phyloP scores from a whole-genome alignment of 768 basidiomycete species.

The Boletus tylopilopsis region DNA sequence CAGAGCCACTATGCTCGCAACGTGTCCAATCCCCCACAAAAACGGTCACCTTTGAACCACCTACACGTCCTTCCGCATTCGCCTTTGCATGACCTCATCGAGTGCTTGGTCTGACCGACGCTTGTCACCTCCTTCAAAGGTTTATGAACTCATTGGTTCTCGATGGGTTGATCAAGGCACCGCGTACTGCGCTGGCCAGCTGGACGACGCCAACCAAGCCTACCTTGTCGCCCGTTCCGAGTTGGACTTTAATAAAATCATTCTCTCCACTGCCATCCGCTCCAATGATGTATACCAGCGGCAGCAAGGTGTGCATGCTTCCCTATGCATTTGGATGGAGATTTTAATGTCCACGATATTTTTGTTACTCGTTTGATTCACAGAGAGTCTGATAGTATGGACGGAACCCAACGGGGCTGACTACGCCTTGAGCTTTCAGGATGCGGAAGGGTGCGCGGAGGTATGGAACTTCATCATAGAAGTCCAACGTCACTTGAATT shows the following conservation, averaged over 20 bases:
- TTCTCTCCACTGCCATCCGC: constrained; percentile 78
- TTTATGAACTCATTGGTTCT: constrained; percentile 89
- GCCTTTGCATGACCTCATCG: constrained; percentile 31
- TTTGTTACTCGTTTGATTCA: constrained; percentile 13
- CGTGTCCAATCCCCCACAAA: constrained; percentile 15
- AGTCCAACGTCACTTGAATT: constrained; percentile 81
- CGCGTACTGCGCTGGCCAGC: constrained; percentile 91
- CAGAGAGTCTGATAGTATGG: constrained; percentile 99
- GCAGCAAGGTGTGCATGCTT: constrained; percentile 65
- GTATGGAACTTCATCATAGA: constrained; percentile 97
- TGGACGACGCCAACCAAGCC: constrained; percentile 72
- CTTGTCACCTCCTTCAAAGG: constrained; percentile 46
- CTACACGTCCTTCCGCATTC: constrained; percentile 19
- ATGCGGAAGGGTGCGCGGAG: constrained; percentile 90
- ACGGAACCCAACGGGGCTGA: constrained; percentile 94
- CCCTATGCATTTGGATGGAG: not conserved
- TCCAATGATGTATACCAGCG: constrained; percentile 82
- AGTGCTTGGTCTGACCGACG: constrained; percentile 28
- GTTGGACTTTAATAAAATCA: constrained; percentile 62
- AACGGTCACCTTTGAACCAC: constrained; percentile 5
- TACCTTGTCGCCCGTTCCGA: constrained; percentile 83
- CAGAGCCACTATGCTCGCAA: constrained; percentile 24
- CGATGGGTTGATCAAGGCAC: constrained; percentile 97
- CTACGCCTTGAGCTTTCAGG: constrained; percentile 96
- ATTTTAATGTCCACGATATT: not conserved